phyloP scores from a whole-genome alignment of 2,329 filamentous ascomycete genomes.

The Hirsutella rhossiliensis region DNA sequence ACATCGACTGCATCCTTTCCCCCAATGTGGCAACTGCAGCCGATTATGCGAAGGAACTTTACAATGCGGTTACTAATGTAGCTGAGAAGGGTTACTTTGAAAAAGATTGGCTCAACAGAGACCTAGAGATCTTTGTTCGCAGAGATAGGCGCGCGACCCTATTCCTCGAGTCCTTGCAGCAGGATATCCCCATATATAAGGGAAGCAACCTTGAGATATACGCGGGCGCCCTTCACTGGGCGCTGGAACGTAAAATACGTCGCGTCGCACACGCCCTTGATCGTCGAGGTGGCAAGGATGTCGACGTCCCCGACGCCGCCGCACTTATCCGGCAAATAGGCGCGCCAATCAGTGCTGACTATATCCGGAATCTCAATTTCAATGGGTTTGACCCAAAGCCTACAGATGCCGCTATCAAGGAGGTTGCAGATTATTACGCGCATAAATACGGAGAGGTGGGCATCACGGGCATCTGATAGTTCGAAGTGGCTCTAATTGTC shows the following conservation, averaged over 20 bases:
- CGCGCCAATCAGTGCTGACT: slow-evolving; percentile 6
- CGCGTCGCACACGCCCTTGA: slow-evolving; percentile 8
- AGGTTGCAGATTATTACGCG: slow-evolving; percentile 6
- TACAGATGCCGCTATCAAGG: slow-evolving; percentile 3
- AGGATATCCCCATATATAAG: slow-evolving; percentile 10
- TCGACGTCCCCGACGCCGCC: slow-evolving; percentile 7
- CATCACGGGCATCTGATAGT: slow-evolving; percentile 1
- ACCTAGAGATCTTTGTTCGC: slow-evolving; percentile 10
- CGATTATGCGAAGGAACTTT: slow-evolving; percentile 10
- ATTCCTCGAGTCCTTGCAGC: slow-evolving; percentile 12
- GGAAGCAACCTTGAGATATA: slow-evolving; percentile 12
- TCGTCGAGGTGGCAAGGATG: not conserved
- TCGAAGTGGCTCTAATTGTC: not conserved
- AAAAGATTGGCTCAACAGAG: slow-evolving; percentile 12
- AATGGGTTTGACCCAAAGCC: slow-evolving; percentile 6
- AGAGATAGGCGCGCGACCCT: slow-evolving; percentile 6
- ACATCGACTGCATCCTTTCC: slow-evolving; percentile 14
- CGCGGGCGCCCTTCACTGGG: slow-evolving; percentile 12
- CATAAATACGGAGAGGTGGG: slow-evolving; percentile 5
- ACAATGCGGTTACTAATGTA: slow-evolving; percentile 6
- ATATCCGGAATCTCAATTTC: slow-evolving; percentile 5
- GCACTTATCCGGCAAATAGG: slow-evolving; percentile 6
- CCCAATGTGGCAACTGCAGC: slow-evolving; percentile 11
- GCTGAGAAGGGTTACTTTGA: slow-evolving; percentile 1
- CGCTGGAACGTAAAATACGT: slow-evolving; percentile 13